Evolutionary conservation across 768 basidiomycete species (phyloP), one percentile per base, ranked within the genome.

Genomic region (Termitomyces sp.): DNA sequence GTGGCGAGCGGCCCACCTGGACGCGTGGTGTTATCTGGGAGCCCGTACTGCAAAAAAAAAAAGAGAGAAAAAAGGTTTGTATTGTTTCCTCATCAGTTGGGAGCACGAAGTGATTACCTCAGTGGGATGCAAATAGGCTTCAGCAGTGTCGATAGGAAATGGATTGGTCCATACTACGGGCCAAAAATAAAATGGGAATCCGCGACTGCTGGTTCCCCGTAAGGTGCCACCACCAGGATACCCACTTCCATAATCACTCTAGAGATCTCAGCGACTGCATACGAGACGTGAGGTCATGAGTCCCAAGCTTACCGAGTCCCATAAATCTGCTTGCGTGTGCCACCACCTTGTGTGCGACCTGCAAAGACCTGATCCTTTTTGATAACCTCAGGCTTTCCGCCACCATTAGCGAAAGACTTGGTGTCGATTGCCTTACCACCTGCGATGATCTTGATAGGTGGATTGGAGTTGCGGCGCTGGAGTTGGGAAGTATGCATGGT

Each of bases 181-280:
- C 58, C 58, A 59, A 15, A 59, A 59, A 22, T 59, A 59, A 24
- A 59, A 59, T 2, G 58, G 58, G n/a, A 59, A 59, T 17, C 54
- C 54, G 35, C 58, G 58, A 17, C 43, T 28, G 30, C 8, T 35
- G 5, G 50, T 51, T 24, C 58, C 58, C 10, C 54, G 58, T 21
- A 47, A 7, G 15, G 22, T 22, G 5, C 38, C 51, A n/a, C 45
- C 50, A 11, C 19, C 24, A 12, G 58, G 58, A 22, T 59, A 59
- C 10, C 58, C 58, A n/a, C 58, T 59, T 6, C 58, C 58, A 14
- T 59, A 59, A 14, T 44, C 51, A 41, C 53, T 54, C 11, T 3
- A 40, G 38, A 28, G 32, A 34, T 38, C 30, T 47, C 38, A 48
- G 34, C 15, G 1, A 3, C 22, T 44, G 11, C 22, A 24, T n/a